Evolutionary conservation across 352 stramenopile species (phyloP).

Genomic region (Pythium rishiriense): DNA sequence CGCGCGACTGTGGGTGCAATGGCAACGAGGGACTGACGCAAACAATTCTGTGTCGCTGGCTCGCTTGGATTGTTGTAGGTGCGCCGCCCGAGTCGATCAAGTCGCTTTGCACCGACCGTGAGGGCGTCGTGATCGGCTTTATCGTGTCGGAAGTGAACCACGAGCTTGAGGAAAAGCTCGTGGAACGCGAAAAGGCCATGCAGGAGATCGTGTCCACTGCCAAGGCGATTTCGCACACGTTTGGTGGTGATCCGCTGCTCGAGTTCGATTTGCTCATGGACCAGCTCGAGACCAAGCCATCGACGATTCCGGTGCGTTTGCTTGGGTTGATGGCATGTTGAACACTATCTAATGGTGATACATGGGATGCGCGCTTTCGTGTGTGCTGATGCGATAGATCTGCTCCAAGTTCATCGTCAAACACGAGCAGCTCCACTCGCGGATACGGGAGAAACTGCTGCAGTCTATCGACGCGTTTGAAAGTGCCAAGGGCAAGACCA

Average conservation of each 20-base stretch:
- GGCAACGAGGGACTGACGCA: too few relatives aligned
- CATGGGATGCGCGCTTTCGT: conserved; percentile 6
- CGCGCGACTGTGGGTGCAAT: neutral
- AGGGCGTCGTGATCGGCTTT: conserved; percentile 85
- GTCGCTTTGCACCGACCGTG: conserved; percentile 80
- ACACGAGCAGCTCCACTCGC: conserved; percentile 68
- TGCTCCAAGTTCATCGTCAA: conserved; percentile 86
- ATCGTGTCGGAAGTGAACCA: conserved; percentile 87
- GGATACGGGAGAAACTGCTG: conserved; percentile 69
- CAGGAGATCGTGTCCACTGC: conserved; percentile 72
- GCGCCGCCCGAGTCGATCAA: conserved; percentile 81
- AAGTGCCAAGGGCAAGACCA: conserved; percentile 66
- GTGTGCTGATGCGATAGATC: conserved; percentile 35
- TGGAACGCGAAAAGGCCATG: conserved; percentile 78
- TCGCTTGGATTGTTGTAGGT: conserved; percentile 37
- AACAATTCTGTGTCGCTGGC: neutral
- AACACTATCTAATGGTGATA: neutral
- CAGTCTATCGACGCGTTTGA: conserved; percentile 64
- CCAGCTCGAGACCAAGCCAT: conserved; percentile 83
- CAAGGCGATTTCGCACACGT: conserved; percentile 75
- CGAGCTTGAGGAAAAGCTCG: conserved; percentile 78
- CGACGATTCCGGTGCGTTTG: conserved; percentile 73
- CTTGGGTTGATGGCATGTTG: neutral
- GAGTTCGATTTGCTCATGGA: conserved; percentile 86
- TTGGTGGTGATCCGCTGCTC: conserved; percentile 77